These are phyloP conservation scores for Aquilaria malaccensis DNA, from an alignment of 345 rosid genomes.

Conservation along the genomic window DNA sequence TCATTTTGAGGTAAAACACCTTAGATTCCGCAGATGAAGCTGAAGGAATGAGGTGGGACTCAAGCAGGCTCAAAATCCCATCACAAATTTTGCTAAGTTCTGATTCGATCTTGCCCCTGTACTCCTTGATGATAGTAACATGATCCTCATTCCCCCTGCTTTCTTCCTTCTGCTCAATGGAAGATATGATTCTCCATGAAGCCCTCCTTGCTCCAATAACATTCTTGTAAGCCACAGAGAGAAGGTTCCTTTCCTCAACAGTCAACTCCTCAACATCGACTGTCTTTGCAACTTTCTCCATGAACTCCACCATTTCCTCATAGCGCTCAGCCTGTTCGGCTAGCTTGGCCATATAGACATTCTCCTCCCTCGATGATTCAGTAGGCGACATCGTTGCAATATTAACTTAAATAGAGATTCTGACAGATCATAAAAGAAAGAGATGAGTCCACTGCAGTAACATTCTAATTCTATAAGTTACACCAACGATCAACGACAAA, in stretches of 20 bases:
- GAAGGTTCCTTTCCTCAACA: conserved; percentile 90
- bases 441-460: neutral
- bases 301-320: conserved; percentile 96
- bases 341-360: conserved; percentile 93
- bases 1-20: conserved; percentile 96
- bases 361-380: conserved; percentile 74
- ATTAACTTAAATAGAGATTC: conserved; percentile 14
- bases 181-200: conserved; percentile 98
- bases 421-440: conserved; percentile 5
- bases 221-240: conserved; percentile 96
- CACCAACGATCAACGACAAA: too few species aligned
- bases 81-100: conserved; percentile 92
- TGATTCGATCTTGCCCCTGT: conserved; percentile 78
- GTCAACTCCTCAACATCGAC: conserved; percentile 83
- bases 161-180: conserved; percentile 98
- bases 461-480: neutral
- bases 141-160: conserved; percentile 88
- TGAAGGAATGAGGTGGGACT: conserved; percentile 79
- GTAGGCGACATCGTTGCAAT: conserved; percentile 50
- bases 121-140: conserved; percentile 68
- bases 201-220: conserved; percentile 99
- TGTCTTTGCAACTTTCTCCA: conserved; percentile 92
- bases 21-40: conserved; percentile 86
- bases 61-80: conserved; percentile 81
- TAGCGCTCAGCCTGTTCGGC: conserved; percentile 98